A percentile compares a stretch with the other conserved stretches of the same genome.
Conservation (phyloP, 768 basidiomycete species). For the Leucosporidium creatinivorum region DNA sequence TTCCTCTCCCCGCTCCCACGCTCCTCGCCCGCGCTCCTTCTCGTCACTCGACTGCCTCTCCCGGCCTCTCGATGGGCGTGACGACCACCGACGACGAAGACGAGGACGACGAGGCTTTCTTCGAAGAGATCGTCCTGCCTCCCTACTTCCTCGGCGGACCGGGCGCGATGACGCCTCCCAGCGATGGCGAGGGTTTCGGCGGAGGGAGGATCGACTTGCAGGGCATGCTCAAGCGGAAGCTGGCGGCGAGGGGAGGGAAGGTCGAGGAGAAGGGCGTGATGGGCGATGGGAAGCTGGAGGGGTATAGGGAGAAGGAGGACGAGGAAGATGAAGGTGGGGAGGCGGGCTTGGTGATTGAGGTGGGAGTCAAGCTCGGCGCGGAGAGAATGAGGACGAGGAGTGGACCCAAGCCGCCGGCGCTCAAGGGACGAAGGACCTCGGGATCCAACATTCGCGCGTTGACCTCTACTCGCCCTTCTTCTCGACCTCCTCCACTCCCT, state of each 20-base stretch:
- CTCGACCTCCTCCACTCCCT: neutral
- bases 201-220: constrained; percentile 14
- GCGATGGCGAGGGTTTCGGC: constrained; percentile 5
- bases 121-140: constrained; percentile 24
- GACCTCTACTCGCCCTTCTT: no score
- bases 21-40: neutral
- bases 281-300: neutral
- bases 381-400: constrained; percentile 23
- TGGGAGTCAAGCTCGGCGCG: neutral
- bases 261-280: neutral
- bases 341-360: constrained; percentile 1
- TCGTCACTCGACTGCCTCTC: neutral
- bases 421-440: neutral
- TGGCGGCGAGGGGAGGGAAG: constrained; percentile 7
- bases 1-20: neutral
- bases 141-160: constrained; percentile 22
- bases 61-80: neutral
- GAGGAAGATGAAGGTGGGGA: constrained; percentile 15
- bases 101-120: constrained; percentile 28
- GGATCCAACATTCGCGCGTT: constrained; percentile 3
- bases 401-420: neutral
- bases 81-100: neutral
- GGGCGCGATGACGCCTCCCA: constrained; percentile 17
- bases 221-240: constrained; percentile 11
- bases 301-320: neutral